phyloP scores from a whole-genome alignment of 1,284 basidiomycete genomes.

The Trichosporon asahii region DNA sequence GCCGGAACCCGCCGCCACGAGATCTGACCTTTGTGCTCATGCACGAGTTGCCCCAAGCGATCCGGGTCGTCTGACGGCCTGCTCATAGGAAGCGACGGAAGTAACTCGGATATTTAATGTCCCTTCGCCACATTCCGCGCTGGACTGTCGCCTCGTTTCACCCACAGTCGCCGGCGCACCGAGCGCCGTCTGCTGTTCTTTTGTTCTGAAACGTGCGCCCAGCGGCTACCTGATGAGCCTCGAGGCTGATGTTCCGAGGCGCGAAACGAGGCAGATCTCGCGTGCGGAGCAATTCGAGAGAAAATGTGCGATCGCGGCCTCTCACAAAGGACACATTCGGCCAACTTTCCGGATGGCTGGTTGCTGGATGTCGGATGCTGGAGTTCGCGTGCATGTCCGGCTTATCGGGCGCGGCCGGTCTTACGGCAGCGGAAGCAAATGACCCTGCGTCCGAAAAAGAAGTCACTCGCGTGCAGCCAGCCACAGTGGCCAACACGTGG shows the following conservation, averaged over 20 bases:
- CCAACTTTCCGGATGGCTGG: background rate
- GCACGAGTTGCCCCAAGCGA: background rate
- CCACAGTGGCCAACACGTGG: background rate
- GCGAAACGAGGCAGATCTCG: background rate
- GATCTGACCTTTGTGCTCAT: background rate
- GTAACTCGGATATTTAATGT: background rate
- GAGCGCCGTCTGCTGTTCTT: background rate
- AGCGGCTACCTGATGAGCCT: background rate
- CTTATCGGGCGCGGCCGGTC: background rate
- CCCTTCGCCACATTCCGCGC: background rate
- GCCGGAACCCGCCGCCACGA: background rate
- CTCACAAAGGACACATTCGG: background rate
- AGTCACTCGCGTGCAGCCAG: background rate
- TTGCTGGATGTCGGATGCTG: background rate
- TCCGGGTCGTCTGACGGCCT: too few species aligned
- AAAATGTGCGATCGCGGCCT: too few species aligned
- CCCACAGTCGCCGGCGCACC: background rate
- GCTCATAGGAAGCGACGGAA: background rate
- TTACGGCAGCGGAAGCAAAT: background rate
- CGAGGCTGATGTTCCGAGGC: background rate
- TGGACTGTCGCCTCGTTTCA: background rate
- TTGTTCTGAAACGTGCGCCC: background rate
- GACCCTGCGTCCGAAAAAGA: background rate
- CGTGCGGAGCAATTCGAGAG: too few species aligned
- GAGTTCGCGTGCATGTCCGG: background rate